Evolutionary conservation across 2,329 filamentous ascomycete species (phyloP).

Genomic region (Neofusicoccum umdonicola): DNA sequence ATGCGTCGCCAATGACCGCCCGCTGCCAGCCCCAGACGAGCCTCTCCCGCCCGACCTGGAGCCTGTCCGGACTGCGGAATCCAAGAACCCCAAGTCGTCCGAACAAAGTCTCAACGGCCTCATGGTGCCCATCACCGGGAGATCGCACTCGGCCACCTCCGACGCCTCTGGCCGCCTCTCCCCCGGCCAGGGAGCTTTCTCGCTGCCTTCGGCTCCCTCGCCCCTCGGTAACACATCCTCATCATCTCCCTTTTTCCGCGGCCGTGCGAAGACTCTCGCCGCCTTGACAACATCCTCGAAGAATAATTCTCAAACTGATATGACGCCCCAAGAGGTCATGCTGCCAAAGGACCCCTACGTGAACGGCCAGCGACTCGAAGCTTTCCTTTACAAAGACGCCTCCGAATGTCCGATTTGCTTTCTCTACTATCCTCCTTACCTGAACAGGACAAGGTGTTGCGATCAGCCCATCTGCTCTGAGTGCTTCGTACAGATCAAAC

Average conservation of each 20-base stretch:
- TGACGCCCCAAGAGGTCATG: slow-evolving; percentile 73
- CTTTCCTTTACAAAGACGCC: slow-evolving; percentile 88
- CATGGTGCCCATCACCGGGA: slow-evolving; percentile 74
- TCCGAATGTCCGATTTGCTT: slow-evolving; percentile 95
- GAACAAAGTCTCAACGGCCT: slow-evolving; percentile 66
- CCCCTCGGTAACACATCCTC: slow-evolving; percentile 47
- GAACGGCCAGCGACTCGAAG: slow-evolving; percentile 91
- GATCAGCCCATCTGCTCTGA: slow-evolving; percentile 96
- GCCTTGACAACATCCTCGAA: slow-evolving; percentile 75
- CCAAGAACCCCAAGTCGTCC: slow-evolving; percentile 45
- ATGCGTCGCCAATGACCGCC: slow-evolving; percentile 78
- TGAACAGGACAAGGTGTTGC: slow-evolving; percentile 93
- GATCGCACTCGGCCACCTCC: slow-evolving; percentile 76
- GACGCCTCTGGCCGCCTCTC: slow-evolving; percentile 62
- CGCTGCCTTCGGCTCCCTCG: slow-evolving; percentile 58
- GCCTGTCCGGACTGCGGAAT: neutral
- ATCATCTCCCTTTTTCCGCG: slow-evolving; percentile 64
- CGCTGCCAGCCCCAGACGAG: slow-evolving; percentile 80
- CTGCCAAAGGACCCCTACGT: slow-evolving; percentile 82
- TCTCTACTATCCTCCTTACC: slow-evolving; percentile 87
- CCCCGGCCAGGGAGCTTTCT: slow-evolving; percentile 61
- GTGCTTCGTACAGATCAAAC: slow-evolving; percentile 98
- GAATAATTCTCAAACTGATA: slow-evolving; percentile 69
- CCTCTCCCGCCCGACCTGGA: slow-evolving; percentile 64
- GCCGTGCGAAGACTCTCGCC: slow-evolving; percentile 84